These are phyloP conservation scores for Dictyostelium intermedium DNA, from an alignment of 78 protist species.

Conservation along the genomic window DNA sequence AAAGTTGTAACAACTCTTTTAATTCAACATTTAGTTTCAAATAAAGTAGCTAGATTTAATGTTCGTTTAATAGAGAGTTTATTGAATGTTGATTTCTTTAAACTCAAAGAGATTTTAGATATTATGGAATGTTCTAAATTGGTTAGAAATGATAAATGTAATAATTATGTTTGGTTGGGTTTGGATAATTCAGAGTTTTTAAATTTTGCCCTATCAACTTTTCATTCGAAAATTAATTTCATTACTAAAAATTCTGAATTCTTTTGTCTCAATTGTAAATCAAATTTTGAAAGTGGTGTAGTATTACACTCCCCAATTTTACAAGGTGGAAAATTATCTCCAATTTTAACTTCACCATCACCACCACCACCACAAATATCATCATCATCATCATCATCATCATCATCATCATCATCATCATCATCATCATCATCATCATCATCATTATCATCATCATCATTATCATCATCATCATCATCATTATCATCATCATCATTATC, in stretches of 20 bases:
- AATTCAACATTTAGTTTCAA: background rate
- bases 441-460: too few relatives aligned
- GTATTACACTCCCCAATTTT: background rate
- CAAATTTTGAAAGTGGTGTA: background rate
- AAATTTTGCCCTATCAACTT: background rate
- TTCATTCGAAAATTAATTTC: background rate
- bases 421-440: too few relatives aligned
- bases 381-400: background rate
- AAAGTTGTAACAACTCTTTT: background rate
- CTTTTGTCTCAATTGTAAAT: background rate
- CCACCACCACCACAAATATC: background rate
- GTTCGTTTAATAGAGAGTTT: background rate
- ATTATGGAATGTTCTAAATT: constrained; percentile 5
- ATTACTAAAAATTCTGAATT: background rate
- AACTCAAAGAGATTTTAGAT: background rate
- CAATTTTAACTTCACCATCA: background rate
- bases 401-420: background rate
- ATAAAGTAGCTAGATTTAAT: background rate
- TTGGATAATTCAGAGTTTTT: background rate
- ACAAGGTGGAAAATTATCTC: background rate
- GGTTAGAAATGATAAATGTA: constrained; percentile 1
- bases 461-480: too few relatives aligned
- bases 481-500: background rate
- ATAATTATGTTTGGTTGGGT: background rate
- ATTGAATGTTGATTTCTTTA: background rate